A percentile compares a stretch with the other conserved stretches of the same genome.
phyloP scores from a whole-genome alignment of 106 monocot species.

The Acorus calamus region DNA sequence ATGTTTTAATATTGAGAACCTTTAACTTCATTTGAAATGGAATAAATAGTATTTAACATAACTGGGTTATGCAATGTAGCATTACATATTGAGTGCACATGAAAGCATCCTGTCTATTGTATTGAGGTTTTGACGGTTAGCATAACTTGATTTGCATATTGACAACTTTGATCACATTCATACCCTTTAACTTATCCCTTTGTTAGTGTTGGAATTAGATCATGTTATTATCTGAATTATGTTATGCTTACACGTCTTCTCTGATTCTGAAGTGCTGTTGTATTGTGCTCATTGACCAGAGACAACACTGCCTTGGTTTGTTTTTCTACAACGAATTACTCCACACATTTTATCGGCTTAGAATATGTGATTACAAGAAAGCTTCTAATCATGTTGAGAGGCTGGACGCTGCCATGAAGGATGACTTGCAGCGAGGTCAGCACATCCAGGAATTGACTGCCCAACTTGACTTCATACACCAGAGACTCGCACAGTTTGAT shows the following conservation, averaged over 20 bases:
- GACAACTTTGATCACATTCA: no score
- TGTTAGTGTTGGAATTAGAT: no score
- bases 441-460: conserved; percentile 34
- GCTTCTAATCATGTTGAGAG: conserved; percentile 66
- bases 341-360: conserved; percentile 73
- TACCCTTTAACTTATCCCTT: no score
- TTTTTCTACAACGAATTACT: conserved; percentile 88
- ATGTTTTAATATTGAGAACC: no score
- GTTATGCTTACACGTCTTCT: neutral
- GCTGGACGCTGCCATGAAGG: conserved; percentile 90
- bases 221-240: no score
- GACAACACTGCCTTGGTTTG: conserved; percentile 53
- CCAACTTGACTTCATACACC: conserved; percentile 47
- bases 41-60: no score
- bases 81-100: no score
- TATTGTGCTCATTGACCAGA: conserved; percentile 25
- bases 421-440: conserved; percentile 37
- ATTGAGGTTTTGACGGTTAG: no score
- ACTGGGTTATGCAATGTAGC: no score
- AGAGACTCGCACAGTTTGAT: conserved; percentile 32
- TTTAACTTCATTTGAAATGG: no score
- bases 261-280: conserved; percentile 2
- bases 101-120: no score
- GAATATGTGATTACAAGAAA: conserved; percentile 81
- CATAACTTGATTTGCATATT: no score